These are phyloP conservation scores for Corylus heterophylla DNA, from an alignment of 306 rosid species.

Conservation along the genomic window DNA sequence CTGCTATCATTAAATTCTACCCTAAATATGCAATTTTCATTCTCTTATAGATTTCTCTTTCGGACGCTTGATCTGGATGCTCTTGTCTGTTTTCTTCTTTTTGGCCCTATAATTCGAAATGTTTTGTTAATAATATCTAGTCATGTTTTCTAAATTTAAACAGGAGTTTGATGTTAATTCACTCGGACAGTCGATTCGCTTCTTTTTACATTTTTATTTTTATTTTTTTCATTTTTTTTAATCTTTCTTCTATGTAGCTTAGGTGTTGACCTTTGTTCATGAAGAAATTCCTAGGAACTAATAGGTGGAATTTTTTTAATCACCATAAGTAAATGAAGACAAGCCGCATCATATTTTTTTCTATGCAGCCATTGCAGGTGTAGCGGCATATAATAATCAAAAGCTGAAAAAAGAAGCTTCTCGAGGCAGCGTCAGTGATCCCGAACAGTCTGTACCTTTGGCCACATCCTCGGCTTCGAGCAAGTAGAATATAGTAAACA, in stretches of 20 bases:
- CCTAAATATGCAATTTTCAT: background rate
- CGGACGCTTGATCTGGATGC: background rate
- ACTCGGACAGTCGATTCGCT: background rate
- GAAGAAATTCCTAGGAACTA: background rate
- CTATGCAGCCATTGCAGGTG: constrained; percentile 88
- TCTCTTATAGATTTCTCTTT: background rate
- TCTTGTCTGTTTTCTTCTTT: background rate
- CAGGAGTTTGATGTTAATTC: background rate
- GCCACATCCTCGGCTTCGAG: constrained; percentile 41
- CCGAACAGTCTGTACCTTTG: constrained; percentile 44
- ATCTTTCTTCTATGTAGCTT: background rate
- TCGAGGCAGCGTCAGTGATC: constrained; percentile 33
- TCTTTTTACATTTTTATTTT: background rate
- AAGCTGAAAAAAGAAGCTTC: constrained; percentile 82
- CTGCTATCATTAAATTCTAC: background rate
- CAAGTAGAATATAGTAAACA: constrained; percentile 45
- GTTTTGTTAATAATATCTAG: background rate
- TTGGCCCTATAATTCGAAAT: background rate
- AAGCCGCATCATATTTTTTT: constrained; percentile 18
- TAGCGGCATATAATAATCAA: constrained; percentile 89
- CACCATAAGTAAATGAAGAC: constrained; percentile 7
- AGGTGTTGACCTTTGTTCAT: background rate
- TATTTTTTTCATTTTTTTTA: background rate
- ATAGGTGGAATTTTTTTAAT: background rate
- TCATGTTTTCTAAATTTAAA: background rate